Evolutionary conservation across 148 eudicot species (phyloP).

Genomic region (Selenicereus undatus): DNA sequence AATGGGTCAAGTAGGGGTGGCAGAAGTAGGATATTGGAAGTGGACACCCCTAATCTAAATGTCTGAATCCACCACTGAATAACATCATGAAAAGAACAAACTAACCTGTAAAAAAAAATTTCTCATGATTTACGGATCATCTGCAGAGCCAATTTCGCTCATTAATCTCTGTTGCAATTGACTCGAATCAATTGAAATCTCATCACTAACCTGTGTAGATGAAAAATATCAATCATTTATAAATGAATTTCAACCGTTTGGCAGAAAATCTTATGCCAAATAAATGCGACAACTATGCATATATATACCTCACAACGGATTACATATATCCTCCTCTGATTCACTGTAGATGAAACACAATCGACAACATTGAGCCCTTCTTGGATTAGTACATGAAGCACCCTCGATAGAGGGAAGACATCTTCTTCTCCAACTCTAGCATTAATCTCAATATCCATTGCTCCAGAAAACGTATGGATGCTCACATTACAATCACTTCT

Average conservation of each 20-base stretch:
- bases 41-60: too few relatives aligned
- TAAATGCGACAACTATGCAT: too few relatives aligned
- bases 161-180: neutral
- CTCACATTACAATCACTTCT: neutral
- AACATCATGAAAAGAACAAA: neutral
- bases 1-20: too few relatives aligned
- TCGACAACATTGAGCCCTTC: constrained; percentile 7
- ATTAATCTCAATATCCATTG: neutral
- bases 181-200: neutral
- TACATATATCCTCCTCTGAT: neutral
- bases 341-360: constrained; percentile 1
- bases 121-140: neutral
- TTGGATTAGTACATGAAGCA: neutral
- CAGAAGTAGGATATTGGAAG: too few relatives aligned
- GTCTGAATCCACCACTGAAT: too few relatives aligned
- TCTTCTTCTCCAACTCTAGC: neutral
- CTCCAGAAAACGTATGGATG: neutral
- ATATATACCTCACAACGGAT: constrained; percentile 4
- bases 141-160: neutral
- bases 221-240: neutral
- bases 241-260: neutral
- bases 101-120: neutral
- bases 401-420: constrained; percentile 4
- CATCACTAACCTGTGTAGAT: neutral
- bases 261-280: neutral